These are phyloP conservation scores for Albugo laibachii DNA, from an alignment of 352 stramenopile species.

Conservation along the genomic window DNA sequence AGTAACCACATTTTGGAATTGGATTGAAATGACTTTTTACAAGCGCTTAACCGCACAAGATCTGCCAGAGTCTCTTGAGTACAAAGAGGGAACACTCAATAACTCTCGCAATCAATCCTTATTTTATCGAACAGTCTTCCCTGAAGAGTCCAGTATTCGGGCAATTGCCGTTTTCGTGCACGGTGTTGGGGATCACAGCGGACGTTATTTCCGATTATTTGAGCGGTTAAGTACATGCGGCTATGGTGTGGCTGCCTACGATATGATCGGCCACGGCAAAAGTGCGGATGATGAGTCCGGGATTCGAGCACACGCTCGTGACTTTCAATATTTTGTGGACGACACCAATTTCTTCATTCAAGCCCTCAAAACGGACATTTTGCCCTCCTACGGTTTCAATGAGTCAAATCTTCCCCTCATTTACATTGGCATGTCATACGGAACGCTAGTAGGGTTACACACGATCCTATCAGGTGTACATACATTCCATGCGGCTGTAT, in stretches of 20 bases:
- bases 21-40: too few relatives aligned
- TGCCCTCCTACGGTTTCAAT: neutral
- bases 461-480: neutral
- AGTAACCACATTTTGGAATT: too few relatives aligned
- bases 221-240: slow-evolving; percentile 17
- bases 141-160: slow-evolving; percentile 11
- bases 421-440: neutral
- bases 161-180: slow-evolving; percentile 38
- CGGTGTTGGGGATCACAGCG: slow-evolving; percentile 37
- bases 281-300: slow-evolving; percentile 13
- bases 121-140: slow-evolving; percentile 35
- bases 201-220: slow-evolving; percentile 39
- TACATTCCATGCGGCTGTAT: neutral
- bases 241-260: slow-evolving; percentile 40
- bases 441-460: neutral
- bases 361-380: slow-evolving; percentile 1
- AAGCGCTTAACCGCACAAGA: too few relatives aligned
- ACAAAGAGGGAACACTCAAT: slow-evolving; percentile 18
- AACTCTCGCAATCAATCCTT: slow-evolving; percentile 25
- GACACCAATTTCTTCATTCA: slow-evolving; percentile 7
- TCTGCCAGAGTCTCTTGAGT: slow-evolving; percentile 5
- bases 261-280: slow-evolving; percentile 29
- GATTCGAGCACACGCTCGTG: slow-evolving; percentile 6
- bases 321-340: slow-evolving; percentile 7
- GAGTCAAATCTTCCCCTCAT: neutral